Evolutionary conservation across 202 grass and related monocot genomes (phyloP).

Genomic region (Eragrostis tef): DNA sequence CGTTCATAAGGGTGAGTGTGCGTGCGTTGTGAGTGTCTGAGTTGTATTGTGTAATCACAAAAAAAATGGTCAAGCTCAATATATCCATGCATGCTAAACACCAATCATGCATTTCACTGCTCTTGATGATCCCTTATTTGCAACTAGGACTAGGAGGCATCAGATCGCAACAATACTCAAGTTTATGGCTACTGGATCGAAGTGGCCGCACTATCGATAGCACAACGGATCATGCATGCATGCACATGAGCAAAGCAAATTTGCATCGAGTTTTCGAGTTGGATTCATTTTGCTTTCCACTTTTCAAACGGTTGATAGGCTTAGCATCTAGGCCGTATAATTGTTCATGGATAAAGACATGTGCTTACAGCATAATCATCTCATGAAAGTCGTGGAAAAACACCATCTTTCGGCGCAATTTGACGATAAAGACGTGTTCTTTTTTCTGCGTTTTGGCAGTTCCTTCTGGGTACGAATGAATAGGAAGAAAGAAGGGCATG

Average conservation of each 20-base stretch:
- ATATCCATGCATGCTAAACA: no score
- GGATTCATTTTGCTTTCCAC: neutral
- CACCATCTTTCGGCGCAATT: conserved; percentile 53
- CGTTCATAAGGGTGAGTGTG: no score
- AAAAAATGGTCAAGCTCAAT: no score
- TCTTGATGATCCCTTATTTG: neutral
- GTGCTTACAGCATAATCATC: conserved; percentile 30
- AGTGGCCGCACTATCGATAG: neutral
- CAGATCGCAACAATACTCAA: neutral
- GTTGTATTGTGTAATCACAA: no score
- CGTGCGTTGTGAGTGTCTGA: no score
- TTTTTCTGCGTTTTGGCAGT: conserved; percentile 5
- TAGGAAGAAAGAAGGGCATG: neutral
- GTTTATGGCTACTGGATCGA: neutral
- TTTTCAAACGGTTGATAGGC: neutral
- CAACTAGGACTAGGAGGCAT: neutral
- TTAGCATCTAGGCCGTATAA: neutral
- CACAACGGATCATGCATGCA: neutral
- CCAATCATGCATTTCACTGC: no score
- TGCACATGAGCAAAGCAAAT: neutral
- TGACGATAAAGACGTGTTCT: neutral
- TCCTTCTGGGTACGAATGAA: conserved; percentile 2
- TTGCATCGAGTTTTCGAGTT: conserved; percentile 4
- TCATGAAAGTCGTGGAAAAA: conserved; percentile 25
- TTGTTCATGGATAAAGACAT: conserved; percentile 25